Evolutionary conservation across 495 filamentous ascomycete genomes (phyloP).

Genomic region (Penicillium angulare): DNA sequence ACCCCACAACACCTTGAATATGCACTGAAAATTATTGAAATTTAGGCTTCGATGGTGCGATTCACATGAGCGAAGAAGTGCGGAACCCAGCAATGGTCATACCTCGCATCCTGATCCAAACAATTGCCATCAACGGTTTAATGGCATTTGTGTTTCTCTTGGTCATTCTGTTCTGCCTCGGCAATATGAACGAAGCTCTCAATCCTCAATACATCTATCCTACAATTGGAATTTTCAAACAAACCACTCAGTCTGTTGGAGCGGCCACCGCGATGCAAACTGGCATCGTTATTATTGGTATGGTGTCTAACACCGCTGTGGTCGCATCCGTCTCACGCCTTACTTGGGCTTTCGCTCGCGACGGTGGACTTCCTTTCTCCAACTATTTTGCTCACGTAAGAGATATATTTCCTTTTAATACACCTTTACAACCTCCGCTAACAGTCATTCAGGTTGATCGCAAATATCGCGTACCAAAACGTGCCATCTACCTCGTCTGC

Average conservation of each 20-base stretch:
- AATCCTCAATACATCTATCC: constrained; percentile 22
- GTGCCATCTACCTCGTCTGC: constrained; percentile 38
- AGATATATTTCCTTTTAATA: constrained; percentile 14
- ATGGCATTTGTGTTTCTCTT: constrained; percentile 38
- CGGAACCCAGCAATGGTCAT: constrained; percentile 34
- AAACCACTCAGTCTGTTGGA: constrained; percentile 18
- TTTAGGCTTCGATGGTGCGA: constrained; percentile 25
- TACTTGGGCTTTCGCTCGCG: constrained; percentile 58
- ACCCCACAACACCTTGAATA: background rate
- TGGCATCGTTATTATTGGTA: constrained; percentile 18
- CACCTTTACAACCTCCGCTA: background rate
- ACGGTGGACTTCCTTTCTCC: constrained; percentile 50
- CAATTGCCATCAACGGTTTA: constrained; percentile 34
- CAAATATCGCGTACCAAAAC: constrained; percentile 16
- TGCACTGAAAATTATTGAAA: background rate
- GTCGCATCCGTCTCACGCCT: constrained; percentile 50
- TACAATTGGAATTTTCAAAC: constrained; percentile 29
- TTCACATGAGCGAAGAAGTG: constrained; percentile 40
- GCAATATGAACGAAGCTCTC: constrained; percentile 32
- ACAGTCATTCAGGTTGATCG: constrained; percentile 10
- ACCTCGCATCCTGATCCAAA: constrained; percentile 30
- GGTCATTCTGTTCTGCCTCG: constrained; percentile 37
- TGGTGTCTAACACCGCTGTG: constrained; percentile 20
- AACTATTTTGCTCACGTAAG: constrained; percentile 42
- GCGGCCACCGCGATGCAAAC: constrained; percentile 27